These are phyloP conservation scores for Hypericum androsaemum DNA, from an alignment of 345 rosid species.

Conservation along the genomic window DNA sequence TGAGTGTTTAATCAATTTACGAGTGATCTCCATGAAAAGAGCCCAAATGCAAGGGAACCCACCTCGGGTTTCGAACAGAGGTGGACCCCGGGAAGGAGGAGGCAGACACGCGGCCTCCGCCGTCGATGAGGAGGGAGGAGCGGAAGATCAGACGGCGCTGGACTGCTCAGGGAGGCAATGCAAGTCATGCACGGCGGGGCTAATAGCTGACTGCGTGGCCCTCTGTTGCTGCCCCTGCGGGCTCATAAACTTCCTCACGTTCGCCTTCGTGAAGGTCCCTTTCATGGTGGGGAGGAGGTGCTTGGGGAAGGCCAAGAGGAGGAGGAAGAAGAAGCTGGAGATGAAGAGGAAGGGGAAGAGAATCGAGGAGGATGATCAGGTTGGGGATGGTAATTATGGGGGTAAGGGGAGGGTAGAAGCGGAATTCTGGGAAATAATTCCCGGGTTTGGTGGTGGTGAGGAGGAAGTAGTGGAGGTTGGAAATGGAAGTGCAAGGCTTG, in stretches of 20 bases:
- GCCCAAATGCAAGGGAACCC: too few species aligned
- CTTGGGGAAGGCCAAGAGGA: constrained; percentile 26
- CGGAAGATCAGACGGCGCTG: too few species aligned
- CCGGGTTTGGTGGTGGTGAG: constrained; percentile 15
- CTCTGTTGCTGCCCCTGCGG: constrained; percentile 88
- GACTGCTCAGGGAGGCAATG: constrained; percentile 8
- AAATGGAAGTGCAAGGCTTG: constrained; percentile 34
- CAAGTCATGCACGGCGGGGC: constrained; percentile 54
- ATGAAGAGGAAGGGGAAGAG: constrained; percentile 17
- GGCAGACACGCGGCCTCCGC: too few species aligned
- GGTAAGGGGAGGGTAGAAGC: constrained; percentile 18
- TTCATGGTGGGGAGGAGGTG: constrained; percentile 57
- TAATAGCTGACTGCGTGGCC: constrained; percentile 77
- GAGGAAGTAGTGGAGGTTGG: constrained; percentile 18
- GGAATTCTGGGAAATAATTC: constrained; percentile 10
- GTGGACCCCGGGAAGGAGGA: too few species aligned
- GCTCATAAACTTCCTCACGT: constrained; percentile 46
- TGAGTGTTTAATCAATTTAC: too few species aligned
- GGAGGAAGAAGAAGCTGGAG: constrained; percentile 15
- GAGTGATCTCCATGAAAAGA: too few species aligned
- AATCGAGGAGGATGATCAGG: constrained; percentile 8
- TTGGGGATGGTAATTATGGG: constrained; percentile 22
- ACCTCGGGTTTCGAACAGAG: too few species aligned
- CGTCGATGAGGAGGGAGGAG: too few species aligned
- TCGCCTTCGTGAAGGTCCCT: constrained; percentile 63